Evolutionary conservation across 1,284 basidiomycete genomes (phyloP), one percentile per base, ranked within the genome.

Genomic region (Sphagnurus paluster): DNA sequence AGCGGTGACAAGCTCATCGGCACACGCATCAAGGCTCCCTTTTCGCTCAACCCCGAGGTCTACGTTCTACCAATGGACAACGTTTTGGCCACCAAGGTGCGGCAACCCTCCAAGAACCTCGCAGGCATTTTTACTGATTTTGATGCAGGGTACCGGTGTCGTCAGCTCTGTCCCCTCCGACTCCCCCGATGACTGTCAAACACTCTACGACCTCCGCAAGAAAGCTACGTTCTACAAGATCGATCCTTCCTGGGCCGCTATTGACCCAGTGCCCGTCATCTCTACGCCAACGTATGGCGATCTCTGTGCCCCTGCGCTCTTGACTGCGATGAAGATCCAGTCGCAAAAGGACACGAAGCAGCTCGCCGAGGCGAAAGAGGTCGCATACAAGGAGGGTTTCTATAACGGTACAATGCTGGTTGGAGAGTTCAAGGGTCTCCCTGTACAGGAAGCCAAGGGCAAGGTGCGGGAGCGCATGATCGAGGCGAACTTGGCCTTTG

Each of bases 1-100:
- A 80, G 82, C 41, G 97, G 97, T 11, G 68, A 82, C 7, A 81
- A 84, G 51, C 72, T 99, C 20, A 74, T 99, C 51, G 97, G 97
- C 5, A 90, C 95, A 39, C 93, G 86, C 66, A 86, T 99, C 66
- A 84, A 86, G 56, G 95, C 96, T 2, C 94, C 96, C 2, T 85
- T 93, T 56, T 83, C 85, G 14, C 60, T 93, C 48, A 82, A 89
- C 64, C 80, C 86, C 2, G 87, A 97, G 69, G 92, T 98, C 21
- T 96, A 95, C 62, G 92, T 99, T 32, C 71, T 99, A 52, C 97
- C 97, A 19, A 99, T 99, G 97, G 96, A 99, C 60, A 91, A 87
- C 54, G 94, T 99, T 39, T 79, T 98, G 44, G 82, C 94, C 19
- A 96, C 90, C 58, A 99, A 99, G 78, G 85, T 79, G 47, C 29